Base-by-base conservation (phyloP, 345 rosid genomes). In the Pistacia atlantica region DNA sequence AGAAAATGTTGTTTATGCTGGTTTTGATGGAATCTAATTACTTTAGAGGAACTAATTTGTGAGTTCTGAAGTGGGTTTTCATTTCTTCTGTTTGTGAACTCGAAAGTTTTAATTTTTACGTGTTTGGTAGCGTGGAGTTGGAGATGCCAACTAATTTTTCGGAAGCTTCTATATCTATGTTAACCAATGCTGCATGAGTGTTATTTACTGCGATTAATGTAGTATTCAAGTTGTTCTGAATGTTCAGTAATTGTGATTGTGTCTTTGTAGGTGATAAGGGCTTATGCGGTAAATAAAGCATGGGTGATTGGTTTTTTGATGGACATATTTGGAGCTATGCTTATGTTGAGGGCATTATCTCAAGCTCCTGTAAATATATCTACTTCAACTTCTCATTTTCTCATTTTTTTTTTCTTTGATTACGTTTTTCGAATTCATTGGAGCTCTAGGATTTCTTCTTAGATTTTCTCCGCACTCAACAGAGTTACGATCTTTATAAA, bases 291-390 rank as follows among this genome's bases (percentile, higher is more conserved):
- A 60, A 94, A 94, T 77, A 91, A 80, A 82, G 84, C 91, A 20
- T 96, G 99, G 98, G 76, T 83, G 25, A 75, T 92, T 63, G 97
- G 99, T 31, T 93, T 96, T 85, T 82, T 92, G 49, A 90, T 96
- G 97, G 98, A 96, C 81, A 92, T 96, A 76, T 72, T 87, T 57
- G 99, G 97, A 78, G 99, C 98, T 25, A 20, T 93, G 85, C 81
- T 96, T 88, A 96, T 96, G 98, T 82, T 96, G 79, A 89, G 84
- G 85, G 97, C 98, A 8, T 79, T 96, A 73, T 92, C 99, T 28
- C 90, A 78, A 78, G 99, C 98, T 61, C 98, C 98, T 63, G 99
- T 96, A 78, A 90, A 95, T 84, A 3, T 42, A 68, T 82, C 7
- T 37, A 4, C 69, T 51, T 52, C 35, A 51, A 28, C 67, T 5